Conservation (phyloP, 2,329 filamentous ascomycete genomes). For the Periconia sp. region DNA sequence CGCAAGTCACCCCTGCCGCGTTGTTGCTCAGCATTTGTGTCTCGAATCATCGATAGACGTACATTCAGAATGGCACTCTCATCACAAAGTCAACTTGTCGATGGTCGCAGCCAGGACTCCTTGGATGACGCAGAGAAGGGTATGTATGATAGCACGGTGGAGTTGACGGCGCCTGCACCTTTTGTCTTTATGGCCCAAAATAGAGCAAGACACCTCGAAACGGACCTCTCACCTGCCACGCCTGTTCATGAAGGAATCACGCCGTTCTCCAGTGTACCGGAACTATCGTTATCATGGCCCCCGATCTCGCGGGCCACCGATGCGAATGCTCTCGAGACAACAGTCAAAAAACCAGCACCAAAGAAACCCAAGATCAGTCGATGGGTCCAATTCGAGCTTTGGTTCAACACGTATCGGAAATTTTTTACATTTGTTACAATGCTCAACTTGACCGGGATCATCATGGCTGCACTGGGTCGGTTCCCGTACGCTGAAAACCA, state of each 20-base stretch:
- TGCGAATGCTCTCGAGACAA: conserved; percentile 20
- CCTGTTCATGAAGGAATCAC: conserved; percentile 44
- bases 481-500: conserved; percentile 42
- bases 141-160: conserved; percentile 32
- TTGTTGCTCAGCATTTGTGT: conserved; percentile 24
- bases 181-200: conserved; percentile 35
- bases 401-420: conserved; percentile 45
- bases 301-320: conserved; percentile 20
- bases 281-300: conserved; percentile 34
- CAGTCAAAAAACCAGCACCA: conserved; percentile 24
- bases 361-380: conserved; percentile 30
- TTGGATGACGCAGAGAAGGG: conserved; percentile 43
- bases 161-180: conserved; percentile 27
- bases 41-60: conserved; percentile 18
- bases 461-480: conserved; percentile 31
- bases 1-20: conserved; percentile 27
- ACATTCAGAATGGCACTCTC: conserved; percentile 27
- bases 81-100: conserved; percentile 21
- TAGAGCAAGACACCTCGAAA: conserved; percentile 11
- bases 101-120: conserved; percentile 26
- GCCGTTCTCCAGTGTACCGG: conserved; percentile 38
- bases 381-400: conserved; percentile 39
- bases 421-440: conserved; percentile 41
- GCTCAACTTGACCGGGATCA: conserved; percentile 38
- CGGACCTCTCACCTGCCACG: conserved; percentile 24